Conservation (phyloP, 2,329 filamentous ascomycete genomes). For the Phaeoacremonium minimum region DNA sequence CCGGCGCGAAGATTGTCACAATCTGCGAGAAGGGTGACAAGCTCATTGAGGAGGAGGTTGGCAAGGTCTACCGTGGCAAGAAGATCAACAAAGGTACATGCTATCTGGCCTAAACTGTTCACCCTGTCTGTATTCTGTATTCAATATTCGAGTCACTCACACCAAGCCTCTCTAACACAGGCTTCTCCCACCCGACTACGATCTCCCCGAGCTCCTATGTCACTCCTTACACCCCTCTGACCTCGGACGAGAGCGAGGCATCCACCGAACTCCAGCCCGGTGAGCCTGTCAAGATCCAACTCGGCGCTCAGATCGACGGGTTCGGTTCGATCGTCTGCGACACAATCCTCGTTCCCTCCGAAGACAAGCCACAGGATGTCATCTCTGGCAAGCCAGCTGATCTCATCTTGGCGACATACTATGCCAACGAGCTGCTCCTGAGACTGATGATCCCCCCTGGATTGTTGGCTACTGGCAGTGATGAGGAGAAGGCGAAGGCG, state of each 20-base stretch:
- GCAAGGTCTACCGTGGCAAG: slow-evolving; percentile 98
- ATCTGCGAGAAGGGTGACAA: slow-evolving; percentile 96
- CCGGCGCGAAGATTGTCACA: slow-evolving; percentile 87
- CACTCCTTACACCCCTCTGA: slow-evolving; percentile 93
- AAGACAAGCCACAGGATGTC: slow-evolving; percentile 56
- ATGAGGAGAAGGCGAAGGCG: slow-evolving; percentile 95
- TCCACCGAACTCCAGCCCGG: slow-evolving; percentile 72
- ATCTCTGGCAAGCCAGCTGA: slow-evolving; percentile 79
- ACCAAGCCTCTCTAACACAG: slow-evolving; percentile 36
- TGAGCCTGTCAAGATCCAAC: slow-evolving; percentile 93
- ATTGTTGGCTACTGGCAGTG: slow-evolving; percentile 73
- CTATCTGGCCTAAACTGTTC: slow-evolving; percentile 22
- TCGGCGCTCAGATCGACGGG: slow-evolving; percentile 97
- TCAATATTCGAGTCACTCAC: slow-evolving; percentile 1
- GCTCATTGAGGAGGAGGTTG: slow-evolving; percentile 86
- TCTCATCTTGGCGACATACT: slow-evolving; percentile 85
- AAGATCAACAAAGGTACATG: slow-evolving; percentile 89
- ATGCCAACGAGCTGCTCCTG: slow-evolving; percentile 91
- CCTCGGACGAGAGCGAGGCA: slow-evolving; percentile 82
- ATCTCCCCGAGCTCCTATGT: slow-evolving; percentile 91
- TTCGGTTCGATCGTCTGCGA: slow-evolving; percentile 96
- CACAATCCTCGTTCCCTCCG: slow-evolving; percentile 69
- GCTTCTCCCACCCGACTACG: slow-evolving; percentile 90
- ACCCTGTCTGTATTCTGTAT: neutral
- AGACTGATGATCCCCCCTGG: slow-evolving; percentile 90